Base-by-base conservation (phyloP, 352 stramenopile species). In the Globisporangium paddicum region DNA sequence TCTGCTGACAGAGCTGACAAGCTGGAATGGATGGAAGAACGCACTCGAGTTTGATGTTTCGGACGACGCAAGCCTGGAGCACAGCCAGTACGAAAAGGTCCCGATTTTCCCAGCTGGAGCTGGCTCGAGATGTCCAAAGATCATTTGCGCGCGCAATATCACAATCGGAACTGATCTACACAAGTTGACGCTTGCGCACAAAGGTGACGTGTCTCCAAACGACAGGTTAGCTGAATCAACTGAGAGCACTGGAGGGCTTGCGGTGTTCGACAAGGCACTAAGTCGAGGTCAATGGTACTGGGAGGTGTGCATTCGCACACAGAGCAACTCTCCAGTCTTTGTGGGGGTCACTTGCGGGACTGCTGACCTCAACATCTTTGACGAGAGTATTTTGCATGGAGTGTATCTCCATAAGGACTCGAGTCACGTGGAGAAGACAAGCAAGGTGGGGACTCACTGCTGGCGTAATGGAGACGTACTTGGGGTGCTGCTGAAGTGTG, bases 211-310 rank as follows among this genome's bases (percentile, higher is more conserved):
- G 41, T 19, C 1, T 32, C 41, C 2, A 26, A 14, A 19, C 16
- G 51, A 58, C 5, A 30, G 21, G 19, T 11, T 23, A 35, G 26
- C 8, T 44, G 19, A 19, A 3, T 6, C 26, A 21, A 32, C 18
- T 30, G 34, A 28, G 21, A 48, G 56, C 21, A 40, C 19, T 48
- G 75, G 79, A 11, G 84, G 80, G 0, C 66, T 95, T 49, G 81
- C 75, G 3, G 77, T 95, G 3, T 90, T 88, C 51, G 69, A 92
- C 37, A 81, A 86, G 54, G 32, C 55, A 4, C 72, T 94, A 8
- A 70, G 57, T 18, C 74, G 72, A 47, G 86, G 86, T 1, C 72
- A 71, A 42, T 95, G 86, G 86, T 95, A 90, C 65, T 95, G 83
- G 82, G 78, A 95, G 49, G 67, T 93, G 0, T 81, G 73, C 7